These are phyloP conservation scores for Lanmaoa rubissima DNA, from an alignment of 768 basidiomycete genomes.

Conservation along the genomic window DNA sequence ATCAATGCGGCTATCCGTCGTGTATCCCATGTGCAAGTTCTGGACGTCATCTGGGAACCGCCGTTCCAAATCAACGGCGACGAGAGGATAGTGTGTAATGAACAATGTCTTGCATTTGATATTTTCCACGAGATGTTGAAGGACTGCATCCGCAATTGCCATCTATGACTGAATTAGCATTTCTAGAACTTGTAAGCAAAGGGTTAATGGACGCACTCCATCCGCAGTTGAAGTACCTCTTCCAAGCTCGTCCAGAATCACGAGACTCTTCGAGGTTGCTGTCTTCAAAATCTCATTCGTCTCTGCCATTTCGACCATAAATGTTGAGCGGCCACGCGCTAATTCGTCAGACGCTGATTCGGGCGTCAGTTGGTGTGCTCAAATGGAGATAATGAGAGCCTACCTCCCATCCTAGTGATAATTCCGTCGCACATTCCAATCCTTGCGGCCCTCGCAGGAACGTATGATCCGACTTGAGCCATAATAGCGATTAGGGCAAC, in stretches of 20 bases:
- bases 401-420: conserved; percentile 87
- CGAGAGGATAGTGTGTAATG: conserved; percentile 91
- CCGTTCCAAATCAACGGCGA: conserved; percentile 66
- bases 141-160: conserved; percentile 82
- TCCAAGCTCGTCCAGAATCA: conserved; percentile 89
- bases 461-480: conserved; percentile 89
- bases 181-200: not conserved
- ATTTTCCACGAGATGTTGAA: conserved; percentile 62
- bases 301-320: conserved; percentile 97
- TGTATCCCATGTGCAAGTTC: conserved; percentile 88
- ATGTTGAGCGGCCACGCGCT: conserved; percentile 83
- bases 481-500: conserved; percentile 72
- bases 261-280: conserved; percentile 72
- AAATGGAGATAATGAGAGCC: conserved; percentile 18
- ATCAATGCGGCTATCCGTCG: conserved; percentile 63
- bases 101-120: conserved; percentile 77
- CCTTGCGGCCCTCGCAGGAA: conserved; percentile 74
- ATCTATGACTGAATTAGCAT: conserved; percentile 45
- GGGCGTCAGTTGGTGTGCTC: not conserved
- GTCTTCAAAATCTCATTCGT: conserved; percentile 84
- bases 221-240: conserved; percentile 93
- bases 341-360: conserved; percentile 80
- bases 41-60: conserved; percentile 59
- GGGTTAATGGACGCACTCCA: conserved; percentile 48
- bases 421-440: conserved; percentile 83